Evolutionary conservation across 352 stramenopile genomes (phyloP), one percentile per base, ranked within the genome.

Genomic region (Globisporangium apiculatum): DNA sequence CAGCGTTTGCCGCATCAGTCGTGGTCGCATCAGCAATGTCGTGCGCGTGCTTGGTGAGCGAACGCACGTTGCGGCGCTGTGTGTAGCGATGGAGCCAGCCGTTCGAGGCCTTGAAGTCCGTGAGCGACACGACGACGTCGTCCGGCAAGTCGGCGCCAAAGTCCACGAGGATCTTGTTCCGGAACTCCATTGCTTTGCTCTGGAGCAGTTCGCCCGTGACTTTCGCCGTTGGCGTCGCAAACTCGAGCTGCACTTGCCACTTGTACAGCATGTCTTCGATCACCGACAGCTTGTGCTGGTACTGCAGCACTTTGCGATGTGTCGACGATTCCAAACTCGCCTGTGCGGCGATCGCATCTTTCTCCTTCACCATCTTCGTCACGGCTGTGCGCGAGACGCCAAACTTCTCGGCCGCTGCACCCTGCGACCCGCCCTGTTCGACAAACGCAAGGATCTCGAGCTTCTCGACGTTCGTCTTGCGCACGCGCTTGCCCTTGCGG

Each of bases 361-460:
- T 75, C 60, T 94, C 84, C 60, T 94, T 94, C 18, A 94, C 79
- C 78, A 94, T 91, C 59, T 91, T 94, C 5, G 84, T 94, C 59
- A 94, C 84, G 0, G 84, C 84, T 1, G 84, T 89, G 17, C 84
- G 75, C 0, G 84, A 94, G 36, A 94, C 79, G 14, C 82, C 82
- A 43, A 91, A 94, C 55, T 89, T 88, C 55, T 90, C 82, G 0
- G 84, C 79, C 6, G 84, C 81, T 1, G 81, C 75, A 38, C 81
- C 78, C 51, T 94, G 84, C 0, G 84, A 91, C 8, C 81, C 82
- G 48, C 82, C 82, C 36, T 87, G 70, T 49, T 94, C 84, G 9
- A 94, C 84, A 60, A 85, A 94, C 5, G 73, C 69, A 48, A 94
- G 45, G 55, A 94, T 94, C 46, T 87, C 76, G 52, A 94, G 75